Evolutionary conservation across 257 asterid species (phyloP), one percentile per base, ranked within the genome.

Genomic region (Fraxinus excelsior): DNA sequence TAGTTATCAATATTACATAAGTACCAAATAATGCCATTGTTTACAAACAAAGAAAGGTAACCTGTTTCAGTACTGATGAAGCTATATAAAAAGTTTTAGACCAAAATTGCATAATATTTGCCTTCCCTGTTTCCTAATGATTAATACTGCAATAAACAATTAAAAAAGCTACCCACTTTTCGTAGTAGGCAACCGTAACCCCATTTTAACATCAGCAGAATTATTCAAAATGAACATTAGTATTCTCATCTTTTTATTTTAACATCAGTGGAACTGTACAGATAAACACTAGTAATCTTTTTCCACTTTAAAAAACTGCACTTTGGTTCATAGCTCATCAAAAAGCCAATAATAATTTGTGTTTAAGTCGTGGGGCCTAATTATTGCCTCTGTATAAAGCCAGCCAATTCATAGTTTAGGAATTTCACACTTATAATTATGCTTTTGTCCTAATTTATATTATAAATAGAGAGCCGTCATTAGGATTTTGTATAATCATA

Each of bases 11-110:
- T 46, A 40, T 25, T 40, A 37, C 65, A 44, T 51, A 67, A 62
- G 34, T 28, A 74, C 70, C 66, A 76, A 53, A 71, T 14, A 31
- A 42, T 49, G 66, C 76, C 75, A 58, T 5, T 21, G 7, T n/a
- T 18, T 69, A 73, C 64, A 53, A n/a, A 53, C 26, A 53, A 53
- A n/a, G 10, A 53, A 53, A 19, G 26, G 64, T n/a, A 53, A 53
- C 26, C 23, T n/a, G 12, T 53, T 53, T 19, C 26, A 6, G 2
- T 53, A 7, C 26, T 53, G 64, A 53, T 5, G 64, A 53, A 53
- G 64, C 64, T 19, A 53, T 19, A 18, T 19, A n/a, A 18, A n/a
- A 5, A 19, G 0, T 5, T 19, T 18, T 53, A 2, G 11, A 53
- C n/a, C 11, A n/a, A 53, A 19, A 19, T n/a, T 53, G 26, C 26